These are phyloP conservation scores for Xylariales sp. DNA, from an alignment of 2,329 filamentous ascomycete genomes.

Conservation along the genomic window DNA sequence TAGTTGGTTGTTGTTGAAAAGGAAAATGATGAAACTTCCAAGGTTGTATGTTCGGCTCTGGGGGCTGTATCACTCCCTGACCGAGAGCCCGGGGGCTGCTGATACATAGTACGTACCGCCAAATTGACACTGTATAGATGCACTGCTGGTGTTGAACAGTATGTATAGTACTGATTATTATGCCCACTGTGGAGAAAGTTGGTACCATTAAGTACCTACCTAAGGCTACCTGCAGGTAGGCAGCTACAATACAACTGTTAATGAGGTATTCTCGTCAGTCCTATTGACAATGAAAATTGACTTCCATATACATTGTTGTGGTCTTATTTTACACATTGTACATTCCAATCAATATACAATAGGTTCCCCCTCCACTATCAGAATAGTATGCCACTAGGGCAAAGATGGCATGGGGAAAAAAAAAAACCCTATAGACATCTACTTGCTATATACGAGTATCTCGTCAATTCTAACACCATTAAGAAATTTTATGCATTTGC, in stretches of 20 bases:
- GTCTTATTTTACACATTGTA: neutral
- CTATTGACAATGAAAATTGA: neutral
- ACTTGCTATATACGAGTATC: neutral
- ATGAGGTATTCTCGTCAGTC: neutral
- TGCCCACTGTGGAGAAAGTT: too few relatives aligned
- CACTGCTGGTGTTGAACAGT: neutral
- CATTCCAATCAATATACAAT: conserved; percentile 2
- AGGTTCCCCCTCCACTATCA: neutral
- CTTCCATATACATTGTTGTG: neutral
- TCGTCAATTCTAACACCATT: neutral
- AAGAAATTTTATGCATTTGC: neutral
- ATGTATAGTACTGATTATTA: neutral
- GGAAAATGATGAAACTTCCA: conserved; percentile 2
- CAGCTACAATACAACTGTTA: neutral
- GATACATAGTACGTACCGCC: conserved; percentile 3
- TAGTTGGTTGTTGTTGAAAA: neutral
- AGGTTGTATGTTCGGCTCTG: neutral
- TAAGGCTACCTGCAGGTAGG: too few relatives aligned
- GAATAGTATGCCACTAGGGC: neutral
- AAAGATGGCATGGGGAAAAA: neutral
- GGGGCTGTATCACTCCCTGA: conserved; percentile 1
- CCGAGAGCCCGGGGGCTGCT: neutral
- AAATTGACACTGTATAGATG: conserved; percentile 14
- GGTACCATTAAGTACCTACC: too few relatives aligned
- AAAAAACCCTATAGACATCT: neutral